phyloP scores from a whole-genome alignment of 2,329 filamentous ascomycete species.

The Tolypocladium nubicola region DNA sequence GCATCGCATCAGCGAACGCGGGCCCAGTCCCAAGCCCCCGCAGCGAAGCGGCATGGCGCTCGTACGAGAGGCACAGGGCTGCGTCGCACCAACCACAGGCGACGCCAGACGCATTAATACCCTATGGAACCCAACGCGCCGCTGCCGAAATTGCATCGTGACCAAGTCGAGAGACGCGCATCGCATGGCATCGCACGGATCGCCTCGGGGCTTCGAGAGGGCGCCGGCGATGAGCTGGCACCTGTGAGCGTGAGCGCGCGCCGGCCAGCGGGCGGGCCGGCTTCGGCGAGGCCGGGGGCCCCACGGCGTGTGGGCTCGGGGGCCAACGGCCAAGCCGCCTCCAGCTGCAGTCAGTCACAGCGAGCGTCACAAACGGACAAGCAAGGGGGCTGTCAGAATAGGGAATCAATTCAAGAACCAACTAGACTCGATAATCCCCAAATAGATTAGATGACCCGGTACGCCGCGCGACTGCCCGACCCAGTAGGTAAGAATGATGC shows the following conservation, averaged over 20 bases:
- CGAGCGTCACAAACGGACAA: neutral
- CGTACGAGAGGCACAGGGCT: neutral
- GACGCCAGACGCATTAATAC: neutral
- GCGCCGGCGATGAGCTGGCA: neutral
- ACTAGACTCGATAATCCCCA: neutral
- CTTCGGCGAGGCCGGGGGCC: neutral
- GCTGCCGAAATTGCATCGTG: neutral
- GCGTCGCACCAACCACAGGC: neutral
- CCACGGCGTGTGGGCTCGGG: neutral
- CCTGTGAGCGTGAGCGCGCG: neutral
- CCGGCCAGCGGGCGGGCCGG: neutral
- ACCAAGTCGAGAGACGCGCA: neutral
- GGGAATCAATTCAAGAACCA: neutral
- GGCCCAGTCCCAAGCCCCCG: neutral
- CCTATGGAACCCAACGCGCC: neutral
- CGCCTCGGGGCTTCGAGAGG: neutral
- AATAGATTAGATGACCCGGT: constrained; percentile 1
- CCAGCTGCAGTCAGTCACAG: neutral
- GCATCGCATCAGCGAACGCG: neutral
- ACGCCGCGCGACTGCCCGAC: constrained; percentile 6
- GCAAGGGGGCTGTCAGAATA: neutral
- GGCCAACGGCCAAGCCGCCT: neutral
- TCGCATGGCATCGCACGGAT: neutral
- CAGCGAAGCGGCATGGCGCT: neutral
- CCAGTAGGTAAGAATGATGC: constrained; percentile 7